A percentile compares a stretch with the other conserved stretches of the same genome.
These are phyloP conservation scores for Diaporthe sp. DNA, from an alignment of 2,329 filamentous ascomycete species.

Conservation along the genomic window DNA sequence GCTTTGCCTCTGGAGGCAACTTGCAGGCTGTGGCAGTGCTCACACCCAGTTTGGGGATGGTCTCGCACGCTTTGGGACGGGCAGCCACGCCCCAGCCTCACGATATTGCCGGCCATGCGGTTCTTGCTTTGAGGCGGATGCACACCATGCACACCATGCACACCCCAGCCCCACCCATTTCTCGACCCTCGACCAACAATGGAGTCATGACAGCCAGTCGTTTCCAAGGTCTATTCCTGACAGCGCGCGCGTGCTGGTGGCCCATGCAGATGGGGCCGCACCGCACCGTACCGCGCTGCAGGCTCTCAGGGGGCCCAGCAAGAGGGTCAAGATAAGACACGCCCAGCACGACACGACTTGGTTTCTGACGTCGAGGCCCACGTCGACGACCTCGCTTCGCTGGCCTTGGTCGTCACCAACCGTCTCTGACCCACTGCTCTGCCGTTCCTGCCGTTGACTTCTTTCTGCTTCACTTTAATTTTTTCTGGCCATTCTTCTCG, in stretches of 20 bases:
- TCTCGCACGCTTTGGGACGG: constrained; percentile 3
- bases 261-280: constrained; percentile 24
- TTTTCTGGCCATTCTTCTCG: background rate
- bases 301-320: constrained; percentile 29
- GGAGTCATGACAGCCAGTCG: constrained; percentile 36
- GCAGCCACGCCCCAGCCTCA: constrained; percentile 39
- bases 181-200: constrained; percentile 35
- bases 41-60: background rate
- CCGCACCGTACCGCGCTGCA: constrained; percentile 14
- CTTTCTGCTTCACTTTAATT: background rate
- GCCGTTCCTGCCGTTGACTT: constrained; percentile 16
- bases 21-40: constrained; percentile 9
- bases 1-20: constrained; percentile 21
- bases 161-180: constrained; percentile 34
- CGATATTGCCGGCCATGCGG: constrained; percentile 21
- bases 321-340: constrained; percentile 11
- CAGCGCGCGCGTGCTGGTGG: constrained; percentile 23
- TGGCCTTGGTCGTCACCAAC: constrained; percentile 32
- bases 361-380: constrained; percentile 40
- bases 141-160: constrained; percentile 6
- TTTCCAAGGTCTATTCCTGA: constrained; percentile 23
- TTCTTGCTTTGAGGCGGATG: background rate
- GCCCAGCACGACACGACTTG: constrained; percentile 28
- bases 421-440: constrained; percentile 21
- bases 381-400: constrained; percentile 38